These are phyloP conservation scores for Metschnikowia baotianmanensis DNA, from an alignment of 805 yeast genomes.

Conservation along the genomic window DNA sequence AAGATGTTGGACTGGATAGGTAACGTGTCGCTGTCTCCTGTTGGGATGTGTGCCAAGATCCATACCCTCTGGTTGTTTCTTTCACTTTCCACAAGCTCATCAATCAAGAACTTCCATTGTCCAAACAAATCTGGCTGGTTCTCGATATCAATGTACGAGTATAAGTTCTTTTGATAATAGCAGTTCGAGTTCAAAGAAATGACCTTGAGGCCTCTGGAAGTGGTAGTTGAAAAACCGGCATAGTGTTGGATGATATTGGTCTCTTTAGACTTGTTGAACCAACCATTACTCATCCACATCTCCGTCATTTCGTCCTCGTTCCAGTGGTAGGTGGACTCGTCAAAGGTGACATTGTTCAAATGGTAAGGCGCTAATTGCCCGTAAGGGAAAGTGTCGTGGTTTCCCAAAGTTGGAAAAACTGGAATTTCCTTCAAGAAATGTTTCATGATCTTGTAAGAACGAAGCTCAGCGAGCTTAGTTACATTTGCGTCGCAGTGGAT, in stretches of 20 bases:
- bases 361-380: slow-evolving; percentile 59
- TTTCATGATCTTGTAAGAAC: slow-evolving; percentile 61
- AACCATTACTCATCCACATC: slow-evolving; percentile 36
- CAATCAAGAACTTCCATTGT: slow-evolving; percentile 55
- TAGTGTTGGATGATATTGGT: slow-evolving; percentile 45
- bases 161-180: slow-evolving; percentile 60
- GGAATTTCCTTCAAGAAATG: slow-evolving; percentile 50
- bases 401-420: slow-evolving; percentile 62
- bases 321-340: slow-evolving; percentile 31
- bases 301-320: slow-evolving; percentile 38
- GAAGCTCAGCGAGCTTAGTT: slow-evolving; percentile 71
- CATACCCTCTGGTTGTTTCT: slow-evolving; percentile 60
- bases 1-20: slow-evolving; percentile 60
- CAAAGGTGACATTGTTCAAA: slow-evolving; percentile 15
- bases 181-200: slow-evolving; percentile 56
- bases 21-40: slow-evolving; percentile 50
- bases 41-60: slow-evolving; percentile 69
- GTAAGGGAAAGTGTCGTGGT: slow-evolving; percentile 72
- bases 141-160: slow-evolving; percentile 51
- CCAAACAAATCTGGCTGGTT: slow-evolving; percentile 61
- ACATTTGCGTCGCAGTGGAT: slow-evolving; percentile 51
- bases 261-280: slow-evolving; percentile 30
- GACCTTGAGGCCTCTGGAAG: slow-evolving; percentile 45
- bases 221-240: slow-evolving; percentile 58
- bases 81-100: slow-evolving; percentile 63